Percentiles rank a stretch among this genome's conserved stretches.
Conservation (phyloP, 345 rosid genomes). For the Camelina neglecta region DNA sequence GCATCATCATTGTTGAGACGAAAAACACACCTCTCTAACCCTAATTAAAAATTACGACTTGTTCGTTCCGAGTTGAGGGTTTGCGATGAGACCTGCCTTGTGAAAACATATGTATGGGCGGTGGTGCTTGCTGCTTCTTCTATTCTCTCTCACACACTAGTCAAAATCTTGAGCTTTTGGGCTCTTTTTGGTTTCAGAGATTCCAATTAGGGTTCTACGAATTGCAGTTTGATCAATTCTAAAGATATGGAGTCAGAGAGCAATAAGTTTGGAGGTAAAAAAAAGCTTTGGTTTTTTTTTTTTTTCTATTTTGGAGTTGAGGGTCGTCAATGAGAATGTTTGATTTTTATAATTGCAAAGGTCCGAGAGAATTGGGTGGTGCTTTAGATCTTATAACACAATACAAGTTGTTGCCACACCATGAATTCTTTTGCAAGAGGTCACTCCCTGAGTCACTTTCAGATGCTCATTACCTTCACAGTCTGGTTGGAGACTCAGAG, state of each 20-base stretch:
- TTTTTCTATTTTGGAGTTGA: neutral
- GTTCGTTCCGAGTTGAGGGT: no score
- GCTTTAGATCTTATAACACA: conserved; percentile 78
- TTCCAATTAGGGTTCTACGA: neutral
- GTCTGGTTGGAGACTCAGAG: conserved; percentile 77
- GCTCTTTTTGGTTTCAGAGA: conserved; percentile 1
- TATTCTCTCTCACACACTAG: no score
- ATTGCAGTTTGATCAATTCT: conserved; percentile 20
- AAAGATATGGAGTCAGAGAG: conserved; percentile 41
- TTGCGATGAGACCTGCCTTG: no score
- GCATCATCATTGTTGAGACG: no score
- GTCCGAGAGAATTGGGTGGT: conserved; percentile 78
- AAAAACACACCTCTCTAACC: no score
- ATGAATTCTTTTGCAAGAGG: conserved; percentile 82
- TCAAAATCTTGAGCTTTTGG: neutral
- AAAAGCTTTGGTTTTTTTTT: neutral
- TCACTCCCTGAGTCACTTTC: conserved; percentile 77
- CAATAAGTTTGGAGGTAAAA: conserved; percentile 42
- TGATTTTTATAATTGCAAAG: conserved; percentile 46
- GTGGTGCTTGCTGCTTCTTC: no score
- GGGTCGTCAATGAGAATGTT: conserved; percentile 1
- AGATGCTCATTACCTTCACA: conserved; percentile 76
- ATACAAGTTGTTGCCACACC: conserved; percentile 72
- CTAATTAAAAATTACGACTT: no score
- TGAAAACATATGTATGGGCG: no score